Base-by-base conservation (phyloP, 805 yeast genomes). In the Diddensiella santjacobensis region DNA sequence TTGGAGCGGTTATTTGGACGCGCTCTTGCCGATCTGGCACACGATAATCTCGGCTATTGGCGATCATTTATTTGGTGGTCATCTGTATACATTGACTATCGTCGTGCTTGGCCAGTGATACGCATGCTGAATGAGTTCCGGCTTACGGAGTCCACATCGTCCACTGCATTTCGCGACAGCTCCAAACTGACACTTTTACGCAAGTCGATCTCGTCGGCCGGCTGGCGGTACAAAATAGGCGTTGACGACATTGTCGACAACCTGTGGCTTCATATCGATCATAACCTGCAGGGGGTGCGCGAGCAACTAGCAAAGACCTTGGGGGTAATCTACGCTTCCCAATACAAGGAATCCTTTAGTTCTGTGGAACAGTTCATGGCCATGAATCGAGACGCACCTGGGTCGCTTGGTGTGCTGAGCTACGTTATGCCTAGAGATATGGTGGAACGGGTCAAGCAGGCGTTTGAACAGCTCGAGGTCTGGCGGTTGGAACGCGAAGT, bases 11-110 rank as follows among this genome's bases (percentile, higher is more conserved):
- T 58, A 6, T 40, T 65, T 17, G 17, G 48, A 4, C 54, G 61
- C 0, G 73, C 81, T 3, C 70, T 87, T 29, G 68, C 71, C 4
- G 67, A 73, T 29, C 64, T 91, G 47, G 77, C 87, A 1, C 95
- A 88, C 2, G 93, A 89, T 26, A 83, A 82, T 2, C 66, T 74
- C 33, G 77, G 74, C 17, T 79, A 85, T 36, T 93, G 97, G 97
- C 72, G 73, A 30, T 75, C 87, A 0, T 77, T 87, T 43, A 71
- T 83, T 2, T 83, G 87, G 83, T 84, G 88, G 85, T 59, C 80
- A 1, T 84, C 88, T 0, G 64, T 79, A 0, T 82, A 78, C 55
- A 70, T 80, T 33, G 73, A 65, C 37, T 48, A 52, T 35, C 76
- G 96, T 60, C 74, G 96, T 49, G 74, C 78, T 47, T 81, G 83